These are phyloP conservation scores for Hypoxylon sp. DNA, from an alignment of 2,329 filamentous ascomycete species.

Conservation along the genomic window DNA sequence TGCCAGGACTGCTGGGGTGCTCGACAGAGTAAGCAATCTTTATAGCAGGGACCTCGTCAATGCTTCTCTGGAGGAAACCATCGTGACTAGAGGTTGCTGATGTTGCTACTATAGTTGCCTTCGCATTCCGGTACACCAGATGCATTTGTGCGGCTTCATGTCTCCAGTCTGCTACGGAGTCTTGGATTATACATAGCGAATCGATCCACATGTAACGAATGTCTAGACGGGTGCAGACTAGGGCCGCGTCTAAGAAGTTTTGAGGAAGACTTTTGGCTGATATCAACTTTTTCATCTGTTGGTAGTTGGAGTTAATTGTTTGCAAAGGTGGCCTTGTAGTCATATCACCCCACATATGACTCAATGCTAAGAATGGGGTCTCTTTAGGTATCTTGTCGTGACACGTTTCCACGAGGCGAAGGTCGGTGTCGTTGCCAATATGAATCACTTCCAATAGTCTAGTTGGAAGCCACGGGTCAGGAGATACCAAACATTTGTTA, in stretches of 20 bases:
- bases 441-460: conserved; percentile 23
- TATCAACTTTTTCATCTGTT: conserved; percentile 15
- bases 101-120: conserved; percentile 32
- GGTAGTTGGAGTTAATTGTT: conserved; percentile 16
- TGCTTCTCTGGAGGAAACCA: conserved; percentile 20
- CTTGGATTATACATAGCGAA: too few relatives aligned
- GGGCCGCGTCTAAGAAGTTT: conserved; percentile 25
- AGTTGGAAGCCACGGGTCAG: conserved; percentile 21
- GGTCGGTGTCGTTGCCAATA: not conserved
- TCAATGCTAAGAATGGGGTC: conserved; percentile 26
- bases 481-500: conserved; percentile 6
- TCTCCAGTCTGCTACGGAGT: conserved; percentile 25
- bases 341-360: conserved; percentile 33
- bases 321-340: conserved; percentile 19
- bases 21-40: conserved; percentile 23
- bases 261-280: conserved; percentile 14
- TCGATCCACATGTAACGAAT: too few relatives aligned
- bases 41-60: conserved; percentile 5
- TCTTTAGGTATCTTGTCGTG: not conserved
- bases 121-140: conserved; percentile 29
- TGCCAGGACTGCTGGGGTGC: not conserved
- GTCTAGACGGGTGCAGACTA: conserved; percentile 24
- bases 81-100: conserved; percentile 29
- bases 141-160: conserved; percentile 30
- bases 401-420: conserved; percentile 30